Conservation (phyloP, 768 basidiomycete genomes). For the Arthromyces matolae region DNA sequence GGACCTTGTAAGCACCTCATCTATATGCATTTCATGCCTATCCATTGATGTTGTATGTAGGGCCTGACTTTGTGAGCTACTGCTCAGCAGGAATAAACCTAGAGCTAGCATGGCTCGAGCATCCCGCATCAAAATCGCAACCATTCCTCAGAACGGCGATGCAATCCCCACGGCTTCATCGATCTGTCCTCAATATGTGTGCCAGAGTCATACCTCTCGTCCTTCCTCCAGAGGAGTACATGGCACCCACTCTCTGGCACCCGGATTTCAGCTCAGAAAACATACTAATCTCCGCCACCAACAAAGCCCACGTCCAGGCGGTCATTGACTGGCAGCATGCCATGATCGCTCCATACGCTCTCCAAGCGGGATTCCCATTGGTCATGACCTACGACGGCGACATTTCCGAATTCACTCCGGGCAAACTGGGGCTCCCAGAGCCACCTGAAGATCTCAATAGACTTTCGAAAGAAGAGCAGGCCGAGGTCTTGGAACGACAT, state of each 20-base stretch:
- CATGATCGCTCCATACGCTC: slow-evolving; percentile 14
- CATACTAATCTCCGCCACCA: slow-evolving; percentile 22
- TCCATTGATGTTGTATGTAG: slow-evolving; percentile 15
- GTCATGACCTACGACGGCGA: slow-evolving; percentile 13
- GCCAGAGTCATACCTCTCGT: slow-evolving; percentile 21
- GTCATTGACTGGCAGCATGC: slow-evolving; percentile 30
- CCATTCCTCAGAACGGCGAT: slow-evolving; percentile 2
- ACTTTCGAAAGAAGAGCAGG: slow-evolving; percentile 5
- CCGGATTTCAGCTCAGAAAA: slow-evolving; percentile 24
- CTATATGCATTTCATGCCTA: slow-evolving; percentile 3
- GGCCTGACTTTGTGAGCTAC: slow-evolving; percentile 8
- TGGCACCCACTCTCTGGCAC: slow-evolving; percentile 26
- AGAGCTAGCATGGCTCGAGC: slow-evolving; percentile 1
- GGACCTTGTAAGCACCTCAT: slow-evolving; percentile 29
- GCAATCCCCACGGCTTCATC: slow-evolving; percentile 16
- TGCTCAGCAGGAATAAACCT: slow-evolving; percentile 3
- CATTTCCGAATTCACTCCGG: slow-evolving; percentile 2
- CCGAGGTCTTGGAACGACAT: background rate
- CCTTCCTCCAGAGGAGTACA: slow-evolving; percentile 18
- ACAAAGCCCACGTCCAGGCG: slow-evolving; percentile 17
- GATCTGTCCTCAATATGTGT: slow-evolving; percentile 15
- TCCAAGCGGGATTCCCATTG: slow-evolving; percentile 10
- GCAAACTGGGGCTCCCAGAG: background rate
- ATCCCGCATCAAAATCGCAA: background rate
- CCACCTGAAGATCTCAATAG: slow-evolving; percentile 6